These are phyloP conservation scores for Lizanozyma gosingica DNA, from an alignment of 1,139 yeast species.

Conservation along the genomic window DNA sequence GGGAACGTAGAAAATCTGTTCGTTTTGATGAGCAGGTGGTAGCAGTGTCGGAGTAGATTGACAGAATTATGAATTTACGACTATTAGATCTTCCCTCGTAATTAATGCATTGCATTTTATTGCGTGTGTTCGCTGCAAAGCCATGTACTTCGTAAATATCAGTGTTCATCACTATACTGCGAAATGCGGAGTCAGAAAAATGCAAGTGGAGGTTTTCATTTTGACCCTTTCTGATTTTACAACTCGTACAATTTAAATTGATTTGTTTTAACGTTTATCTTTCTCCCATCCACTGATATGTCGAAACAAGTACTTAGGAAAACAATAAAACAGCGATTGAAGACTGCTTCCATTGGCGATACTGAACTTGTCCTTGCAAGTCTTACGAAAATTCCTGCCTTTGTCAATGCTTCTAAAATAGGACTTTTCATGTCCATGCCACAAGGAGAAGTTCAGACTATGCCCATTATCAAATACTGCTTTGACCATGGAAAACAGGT, in stretches of 20 bases:
- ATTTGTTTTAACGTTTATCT: no score
- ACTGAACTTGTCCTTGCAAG: not conserved
- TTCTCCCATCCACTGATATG: no score
- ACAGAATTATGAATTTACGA: no score
- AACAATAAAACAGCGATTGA: not conserved
- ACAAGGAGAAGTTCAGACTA: constrained; percentile 50
- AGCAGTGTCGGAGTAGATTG: constrained; percentile 22
- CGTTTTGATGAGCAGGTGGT: constrained; percentile 60
- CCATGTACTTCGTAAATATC: no score
- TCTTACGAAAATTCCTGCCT: not conserved
- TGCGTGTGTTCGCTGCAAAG: no score
- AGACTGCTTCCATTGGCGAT: not conserved
- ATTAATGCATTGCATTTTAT: no score
- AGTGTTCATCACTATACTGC: no score
- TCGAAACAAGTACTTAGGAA: not conserved
- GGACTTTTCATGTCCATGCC: constrained; percentile 68
- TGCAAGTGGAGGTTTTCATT: no score
- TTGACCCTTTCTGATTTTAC: no score
- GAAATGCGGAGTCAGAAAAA: no score
- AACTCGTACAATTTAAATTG: no score
- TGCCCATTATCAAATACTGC: constrained; percentile 38
- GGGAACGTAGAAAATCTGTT: constrained; percentile 61
- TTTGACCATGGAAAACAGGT: constrained; percentile 36
- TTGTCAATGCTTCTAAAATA: constrained; percentile 29
- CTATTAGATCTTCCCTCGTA: no score